phyloP scores from a whole-genome alignment of 805 yeast species.

The Kodamaea neixiangensis region DNA sequence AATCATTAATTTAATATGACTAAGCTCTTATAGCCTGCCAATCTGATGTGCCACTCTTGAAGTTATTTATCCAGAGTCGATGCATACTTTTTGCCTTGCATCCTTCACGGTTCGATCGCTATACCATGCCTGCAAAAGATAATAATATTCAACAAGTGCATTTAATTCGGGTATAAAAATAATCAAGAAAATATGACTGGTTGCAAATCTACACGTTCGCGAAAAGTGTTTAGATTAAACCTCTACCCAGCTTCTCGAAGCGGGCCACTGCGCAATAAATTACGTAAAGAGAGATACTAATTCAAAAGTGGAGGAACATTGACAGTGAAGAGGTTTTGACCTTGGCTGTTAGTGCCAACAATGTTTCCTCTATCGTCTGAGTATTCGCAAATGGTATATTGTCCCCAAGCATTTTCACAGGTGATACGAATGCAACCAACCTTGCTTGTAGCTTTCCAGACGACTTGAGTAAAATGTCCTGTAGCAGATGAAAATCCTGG shows the following conservation, averaged over 20 bases:
- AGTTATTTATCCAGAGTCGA: no score
- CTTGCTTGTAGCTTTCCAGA: conserved; percentile 36
- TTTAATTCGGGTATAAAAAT: no score
- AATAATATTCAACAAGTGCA: no score
- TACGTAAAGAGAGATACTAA: neutral
- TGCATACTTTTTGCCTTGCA: no score
- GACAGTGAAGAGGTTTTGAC: conserved; percentile 37
- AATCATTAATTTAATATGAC: no score
- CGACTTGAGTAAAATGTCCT: conserved; percentile 41
- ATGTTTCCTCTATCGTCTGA: conserved; percentile 54
- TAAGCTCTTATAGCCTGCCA: no score
- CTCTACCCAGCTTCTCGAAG: neutral
- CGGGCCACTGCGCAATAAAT: neutral
- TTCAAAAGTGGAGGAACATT: conserved; percentile 45
- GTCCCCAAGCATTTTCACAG: conserved; percentile 52
- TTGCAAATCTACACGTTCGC: neutral
- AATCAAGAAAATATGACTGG: neutral
- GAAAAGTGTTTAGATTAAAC: no score
- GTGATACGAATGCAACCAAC: conserved; percentile 39
- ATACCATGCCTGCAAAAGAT: no score
- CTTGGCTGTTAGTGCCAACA: conserved; percentile 36
- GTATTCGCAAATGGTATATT: conserved; percentile 74
- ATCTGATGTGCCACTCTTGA: no score
- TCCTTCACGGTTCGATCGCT: no score
- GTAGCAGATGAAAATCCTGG: conserved; percentile 17